Base-by-base conservation (phyloP, 2,329 filamentous ascomycete species). In the Sclerotinia glacialis region DNA sequence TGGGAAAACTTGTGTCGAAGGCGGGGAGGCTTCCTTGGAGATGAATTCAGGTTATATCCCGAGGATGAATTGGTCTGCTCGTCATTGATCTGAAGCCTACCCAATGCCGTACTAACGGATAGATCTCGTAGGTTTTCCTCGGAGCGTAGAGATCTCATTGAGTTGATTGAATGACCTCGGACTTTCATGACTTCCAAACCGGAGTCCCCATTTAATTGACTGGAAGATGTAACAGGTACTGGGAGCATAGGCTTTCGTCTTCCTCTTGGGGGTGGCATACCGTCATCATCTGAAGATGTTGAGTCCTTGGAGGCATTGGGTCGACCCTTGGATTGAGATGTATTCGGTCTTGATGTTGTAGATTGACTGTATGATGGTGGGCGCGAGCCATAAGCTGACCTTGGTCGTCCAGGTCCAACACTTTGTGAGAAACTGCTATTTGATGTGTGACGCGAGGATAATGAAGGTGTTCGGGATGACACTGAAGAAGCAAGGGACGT, bases 391-490 rank as follows among this genome's bases (percentile, higher is more conserved):
- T 78, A 72, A 6, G 78, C 71, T 23, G 79, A 76, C 7, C 79
- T 77, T 18, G 83, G 80, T 70, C 86, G 83, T 53, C 80, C 81
- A 16, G 83, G 80, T 1, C 87, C 86, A 37, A 86, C 76, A 72
- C 85, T 89, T 68, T 81, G 84, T 18, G 84, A 81, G 69, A 87
- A 86, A 68, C 79, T 81, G 69, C 78, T 81, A 64, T 79, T 78
- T 59, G 79, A 78, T 58, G 77, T 78, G 72, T 78, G 77, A 73
- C 79, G 78, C 68, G 82, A 79, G 44, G 79, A 76, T 66, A 75
- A 76, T 65, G 78, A 77, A 66, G 75, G 77, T 66, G 79, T 76
- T 70, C 81, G 80, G 44, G 78, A 78, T 54, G 72, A 75, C 67
- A 70, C 66, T 23, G 79, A 77, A 37, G 81, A 79, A 8, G 80